Percentiles rank a stretch among this genome's conserved stretches.
These are phyloP conservation scores for Mortierella sp. DNA, from an alignment of 371 early-diverging fungal genomes.

Conservation along the genomic window DNA sequence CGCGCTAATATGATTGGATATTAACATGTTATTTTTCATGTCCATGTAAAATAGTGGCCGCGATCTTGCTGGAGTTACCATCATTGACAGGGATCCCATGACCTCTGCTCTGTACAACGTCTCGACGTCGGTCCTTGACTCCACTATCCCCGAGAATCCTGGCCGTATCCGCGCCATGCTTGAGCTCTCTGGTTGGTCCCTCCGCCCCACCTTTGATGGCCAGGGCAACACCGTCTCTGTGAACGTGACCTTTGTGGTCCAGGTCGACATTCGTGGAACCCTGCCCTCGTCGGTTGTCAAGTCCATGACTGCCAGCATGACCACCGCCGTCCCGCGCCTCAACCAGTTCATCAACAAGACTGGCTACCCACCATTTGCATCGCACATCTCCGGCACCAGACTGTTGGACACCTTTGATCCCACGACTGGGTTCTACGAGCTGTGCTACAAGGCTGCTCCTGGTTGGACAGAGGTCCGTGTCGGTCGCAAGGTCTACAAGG, in stretches of 20 bases:
- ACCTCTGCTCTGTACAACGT: slow-evolving; percentile 70
- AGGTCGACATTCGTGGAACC: slow-evolving; percentile 63
- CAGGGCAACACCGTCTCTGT: slow-evolving; percentile 64
- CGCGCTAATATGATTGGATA: neutral
- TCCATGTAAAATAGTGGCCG: slow-evolving; percentile 45
- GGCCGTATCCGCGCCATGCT: slow-evolving; percentile 66
- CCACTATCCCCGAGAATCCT: slow-evolving; percentile 65
- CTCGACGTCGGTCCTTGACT: slow-evolving; percentile 70
- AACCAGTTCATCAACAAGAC: slow-evolving; percentile 55
- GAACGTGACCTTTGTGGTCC: slow-evolving; percentile 67
- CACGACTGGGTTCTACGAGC: slow-evolving; percentile 40
- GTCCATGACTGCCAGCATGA: slow-evolving; percentile 52
- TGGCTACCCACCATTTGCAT: slow-evolving; percentile 51
- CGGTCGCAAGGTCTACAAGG: slow-evolving; percentile 53
- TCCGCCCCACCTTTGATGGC: slow-evolving; percentile 62
- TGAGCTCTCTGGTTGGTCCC: slow-evolving; percentile 74
- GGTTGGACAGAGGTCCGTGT: slow-evolving; percentile 55
- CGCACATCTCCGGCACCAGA: slow-evolving; percentile 50
- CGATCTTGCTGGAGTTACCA: slow-evolving; percentile 69
- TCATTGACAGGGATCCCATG: slow-evolving; percentile 68
- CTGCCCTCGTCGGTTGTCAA: slow-evolving; percentile 39
- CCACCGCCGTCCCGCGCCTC: slow-evolving; percentile 35
- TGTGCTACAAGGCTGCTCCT: slow-evolving; percentile 53
- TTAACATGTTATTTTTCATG: neutral
- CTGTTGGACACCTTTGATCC: slow-evolving; percentile 48